phyloP scores from a whole-genome alignment of 495 filamentous ascomycete genomes.

The Tricharina praecox region DNA sequence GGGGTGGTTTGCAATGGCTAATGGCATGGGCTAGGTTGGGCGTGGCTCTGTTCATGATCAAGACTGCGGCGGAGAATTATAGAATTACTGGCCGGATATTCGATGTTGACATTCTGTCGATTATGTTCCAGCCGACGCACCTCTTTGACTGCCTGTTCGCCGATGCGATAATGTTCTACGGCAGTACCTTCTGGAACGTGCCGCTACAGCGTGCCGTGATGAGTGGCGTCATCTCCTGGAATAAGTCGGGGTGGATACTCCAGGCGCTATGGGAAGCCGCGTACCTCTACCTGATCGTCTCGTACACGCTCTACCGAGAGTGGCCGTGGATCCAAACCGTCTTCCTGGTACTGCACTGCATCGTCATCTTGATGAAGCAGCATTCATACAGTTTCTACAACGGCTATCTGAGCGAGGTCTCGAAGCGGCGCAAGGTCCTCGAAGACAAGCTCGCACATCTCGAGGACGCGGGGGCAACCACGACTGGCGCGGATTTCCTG shows the following conservation, averaged over 20 bases:
- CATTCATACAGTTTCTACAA: conserved; percentile 65
- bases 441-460: conserved; percentile 25
- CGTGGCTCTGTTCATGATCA: conserved; percentile 43
- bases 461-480: conserved; percentile 5
- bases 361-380: conserved; percentile 64
- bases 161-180: conserved; percentile 48
- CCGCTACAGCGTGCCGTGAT: conserved; percentile 40
- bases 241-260: conserved; percentile 45
- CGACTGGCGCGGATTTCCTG: conserved; percentile 35
- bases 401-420: conserved; percentile 47
- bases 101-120: conserved; percentile 46
- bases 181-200: conserved; percentile 40
- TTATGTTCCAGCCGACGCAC: conserved; percentile 48
- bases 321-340: conserved; percentile 61
- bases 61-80: conserved; percentile 49
- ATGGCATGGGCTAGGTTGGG: conserved; percentile 33
- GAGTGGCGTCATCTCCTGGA: conserved; percentile 43
- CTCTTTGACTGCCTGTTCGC: conserved; percentile 45
- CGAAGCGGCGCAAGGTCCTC: conserved; percentile 24
- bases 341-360: conserved; percentile 46
- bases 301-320: conserved; percentile 44
- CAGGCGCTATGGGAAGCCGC: conserved; percentile 52
- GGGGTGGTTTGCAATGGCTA: background rate
- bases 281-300: conserved; percentile 41
- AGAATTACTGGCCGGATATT: conserved; percentile 42